phyloP scores from a whole-genome alignment of 192 early-diverging fungal species.

The Coemansia furcata region DNA sequence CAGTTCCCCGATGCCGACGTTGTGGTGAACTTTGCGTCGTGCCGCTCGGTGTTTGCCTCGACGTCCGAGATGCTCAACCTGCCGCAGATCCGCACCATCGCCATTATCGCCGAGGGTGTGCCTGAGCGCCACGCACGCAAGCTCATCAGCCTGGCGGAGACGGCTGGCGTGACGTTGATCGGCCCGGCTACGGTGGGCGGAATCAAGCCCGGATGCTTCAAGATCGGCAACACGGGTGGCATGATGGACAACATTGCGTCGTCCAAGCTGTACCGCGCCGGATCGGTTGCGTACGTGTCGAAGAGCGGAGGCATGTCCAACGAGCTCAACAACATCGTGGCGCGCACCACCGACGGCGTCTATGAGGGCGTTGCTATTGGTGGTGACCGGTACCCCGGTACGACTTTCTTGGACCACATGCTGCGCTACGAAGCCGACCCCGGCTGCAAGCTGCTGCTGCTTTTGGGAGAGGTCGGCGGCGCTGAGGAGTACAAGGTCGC shows the following conservation, averaged over 20 bases:
- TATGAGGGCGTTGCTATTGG: conserved; percentile 99
- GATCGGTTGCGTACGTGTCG: conserved; percentile 96
- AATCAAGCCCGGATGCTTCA: conserved; percentile 99
- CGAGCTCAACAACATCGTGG: conserved; percentile 99
- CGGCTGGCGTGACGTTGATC: conserved; percentile 81
- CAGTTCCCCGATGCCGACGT: conserved; percentile 92
- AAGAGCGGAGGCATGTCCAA: conserved; percentile 99
- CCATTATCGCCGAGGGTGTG: conserved; percentile 99
- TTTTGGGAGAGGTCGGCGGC: conserved; percentile 97
- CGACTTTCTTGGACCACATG: conserved; percentile 98
- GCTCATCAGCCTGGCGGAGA: conserved; percentile 80
- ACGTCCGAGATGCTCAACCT: conserved; percentile 83
- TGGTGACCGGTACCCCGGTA: conserved; percentile 97
- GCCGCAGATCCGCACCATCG: conserved; percentile 88
- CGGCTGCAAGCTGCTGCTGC: conserved; percentile 87
- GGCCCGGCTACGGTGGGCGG: conserved; percentile 99
- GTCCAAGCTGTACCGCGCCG: conserved; percentile 94
- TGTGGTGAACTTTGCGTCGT: conserved; percentile 98
- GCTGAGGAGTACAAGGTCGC: conserved; percentile 95
- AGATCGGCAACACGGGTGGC: conserved; percentile 99
- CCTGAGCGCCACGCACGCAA: conserved; percentile 94
- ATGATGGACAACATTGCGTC: conserved; percentile 99
- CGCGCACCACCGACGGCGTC: conserved; percentile 93
- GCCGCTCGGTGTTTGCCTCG: conserved; percentile 89
- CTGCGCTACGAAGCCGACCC: conserved; percentile 92